phyloP scores from a whole-genome alignment of 257 asterid species.

The Petrea volubilis region DNA sequence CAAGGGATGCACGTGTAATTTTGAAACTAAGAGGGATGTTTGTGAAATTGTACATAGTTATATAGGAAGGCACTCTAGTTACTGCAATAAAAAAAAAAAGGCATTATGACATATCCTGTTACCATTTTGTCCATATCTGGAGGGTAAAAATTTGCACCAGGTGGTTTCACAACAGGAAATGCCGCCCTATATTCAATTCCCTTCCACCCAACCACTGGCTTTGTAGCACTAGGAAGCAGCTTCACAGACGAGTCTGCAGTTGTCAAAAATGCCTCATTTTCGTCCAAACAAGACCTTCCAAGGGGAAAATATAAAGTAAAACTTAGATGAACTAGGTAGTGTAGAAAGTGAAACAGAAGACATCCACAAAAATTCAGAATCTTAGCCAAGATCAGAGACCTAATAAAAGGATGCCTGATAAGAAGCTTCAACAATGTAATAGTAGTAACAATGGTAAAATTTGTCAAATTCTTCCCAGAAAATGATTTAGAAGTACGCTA shows the following conservation, averaged over 20 bases:
- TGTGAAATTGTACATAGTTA: too few species aligned
- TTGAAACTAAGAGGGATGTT: too few species aligned
- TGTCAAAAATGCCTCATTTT: slow-evolving; percentile 85
- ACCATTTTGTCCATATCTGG: slow-evolving; percentile 96
- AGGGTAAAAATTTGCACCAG: slow-evolving; percentile 94
- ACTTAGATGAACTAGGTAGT: slow-evolving; percentile 20
- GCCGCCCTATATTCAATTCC: slow-evolving; percentile 79
- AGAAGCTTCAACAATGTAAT: slow-evolving; percentile 12
- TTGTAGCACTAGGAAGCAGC: slow-evolving; percentile 73
- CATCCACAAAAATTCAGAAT: slow-evolving; percentile 4
- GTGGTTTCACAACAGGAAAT: slow-evolving; percentile 77
- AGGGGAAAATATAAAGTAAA: slow-evolving; percentile 17
- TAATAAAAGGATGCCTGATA: neutral
- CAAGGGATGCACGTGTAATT: too few species aligned
- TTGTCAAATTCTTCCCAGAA: slow-evolving; percentile 3
- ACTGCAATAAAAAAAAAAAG: too few species aligned
- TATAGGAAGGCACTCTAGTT: too few species aligned
- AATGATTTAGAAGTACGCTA: slow-evolving; percentile 6
- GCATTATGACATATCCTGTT: slow-evolving; percentile 27
- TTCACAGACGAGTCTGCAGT: slow-evolving; percentile 91
- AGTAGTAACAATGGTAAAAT: neutral
- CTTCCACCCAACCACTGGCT: slow-evolving; percentile 77
- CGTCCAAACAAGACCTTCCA: slow-evolving; percentile 88
- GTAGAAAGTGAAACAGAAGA: slow-evolving; percentile 8
- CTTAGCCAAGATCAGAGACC: neutral